phyloP scores from a whole-genome alignment of 1,139 yeast genomes.

The Candida buenavistaensis region DNA sequence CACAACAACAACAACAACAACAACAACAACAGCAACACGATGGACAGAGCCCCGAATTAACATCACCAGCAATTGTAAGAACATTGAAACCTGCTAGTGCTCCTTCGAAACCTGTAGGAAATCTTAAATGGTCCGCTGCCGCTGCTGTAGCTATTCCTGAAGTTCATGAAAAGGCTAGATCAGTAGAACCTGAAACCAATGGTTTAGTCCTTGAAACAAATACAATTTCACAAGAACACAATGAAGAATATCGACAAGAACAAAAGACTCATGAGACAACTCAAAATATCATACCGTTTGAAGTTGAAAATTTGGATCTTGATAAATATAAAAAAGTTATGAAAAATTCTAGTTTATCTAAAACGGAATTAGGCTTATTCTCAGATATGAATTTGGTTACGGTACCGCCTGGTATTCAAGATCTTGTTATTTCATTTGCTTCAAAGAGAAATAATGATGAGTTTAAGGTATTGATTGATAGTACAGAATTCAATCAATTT shows the following conservation, averaged over 20 bases:
- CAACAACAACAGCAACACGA: conserved; percentile 1
- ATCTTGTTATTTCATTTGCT: conserved; percentile 54
- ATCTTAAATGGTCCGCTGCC: conserved; percentile 69
- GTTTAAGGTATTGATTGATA: conserved; percentile 27
- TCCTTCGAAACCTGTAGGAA: conserved; percentile 64
- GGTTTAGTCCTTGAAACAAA: conserved; percentile 6
- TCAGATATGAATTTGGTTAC: conserved; percentile 44
- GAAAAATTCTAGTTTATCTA: conserved; percentile 31
- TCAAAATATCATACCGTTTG: conserved; percentile 1
- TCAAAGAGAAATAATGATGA: conserved; percentile 34
- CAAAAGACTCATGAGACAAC: neutral
- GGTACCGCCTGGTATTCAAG: conserved; percentile 75
- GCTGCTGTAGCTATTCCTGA: conserved; percentile 40
- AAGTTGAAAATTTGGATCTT: conserved; percentile 10
- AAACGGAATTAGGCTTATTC: conserved; percentile 35
- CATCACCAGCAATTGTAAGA: conserved; percentile 38
- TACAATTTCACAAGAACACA: conserved; percentile 4
- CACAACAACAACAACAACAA: conserved; percentile 1
- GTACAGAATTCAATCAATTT: conserved; percentile 29
- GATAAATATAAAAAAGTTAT: conserved; percentile 23
- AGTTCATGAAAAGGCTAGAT: conserved; percentile 6
- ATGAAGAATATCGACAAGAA: conserved; percentile 1
- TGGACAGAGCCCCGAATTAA: conserved; percentile 23
- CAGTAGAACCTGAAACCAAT: conserved; percentile 7
- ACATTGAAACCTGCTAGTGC: conserved; percentile 68